Conservation (phyloP, 108 stramenopile species). For the Stephanodiscus triporus region DNA sequence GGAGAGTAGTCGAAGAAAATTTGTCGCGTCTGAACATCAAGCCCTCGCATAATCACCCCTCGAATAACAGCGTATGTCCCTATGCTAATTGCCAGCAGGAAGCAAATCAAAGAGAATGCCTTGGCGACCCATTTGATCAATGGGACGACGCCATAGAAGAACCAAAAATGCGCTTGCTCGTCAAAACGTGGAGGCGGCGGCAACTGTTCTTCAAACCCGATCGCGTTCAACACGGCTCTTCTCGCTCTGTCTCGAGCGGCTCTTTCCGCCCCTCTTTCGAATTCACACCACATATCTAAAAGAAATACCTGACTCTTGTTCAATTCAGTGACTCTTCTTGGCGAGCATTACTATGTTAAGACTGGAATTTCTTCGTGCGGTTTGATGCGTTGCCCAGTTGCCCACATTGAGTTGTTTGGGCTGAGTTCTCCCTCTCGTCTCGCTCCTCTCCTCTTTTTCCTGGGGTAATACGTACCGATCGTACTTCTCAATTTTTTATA, state of each 20-base stretch:
- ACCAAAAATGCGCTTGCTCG: slow-evolving; percentile 17
- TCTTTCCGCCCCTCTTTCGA: slow-evolving; percentile 10
- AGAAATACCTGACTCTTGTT: background rate
- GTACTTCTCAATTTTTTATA: no score
- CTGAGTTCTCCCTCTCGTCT: no score
- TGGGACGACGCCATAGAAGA: slow-evolving; percentile 28
- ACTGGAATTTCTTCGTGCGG: no score
- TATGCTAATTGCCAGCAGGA: slow-evolving; percentile 33
- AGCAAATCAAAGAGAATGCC: slow-evolving; percentile 10
- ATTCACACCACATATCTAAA: slow-evolving; percentile 6
- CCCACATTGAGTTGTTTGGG: no score
- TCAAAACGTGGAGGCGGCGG: slow-evolving; percentile 17
- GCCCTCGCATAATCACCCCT: slow-evolving; percentile 41
- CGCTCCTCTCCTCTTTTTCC: no score
- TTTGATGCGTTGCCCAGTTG: no score
- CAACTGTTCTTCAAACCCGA: slow-evolving; percentile 7
- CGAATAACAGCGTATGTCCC: slow-evolving; percentile 26
- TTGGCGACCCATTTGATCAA: slow-evolving; percentile 28
- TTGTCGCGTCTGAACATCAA: slow-evolving; percentile 46
- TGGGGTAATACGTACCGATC: no score
- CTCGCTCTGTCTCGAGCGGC: slow-evolving; percentile 10
- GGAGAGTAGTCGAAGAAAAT: slow-evolving; percentile 53
- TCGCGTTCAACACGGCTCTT: slow-evolving; percentile 18
- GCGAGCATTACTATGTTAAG: no score
- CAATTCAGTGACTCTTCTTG: background rate